Percentiles rank a stretch among this genome's conserved stretches.
phyloP scores from a whole-genome alignment of 345 rosid genomes.

The Brassica carinata region DNA sequence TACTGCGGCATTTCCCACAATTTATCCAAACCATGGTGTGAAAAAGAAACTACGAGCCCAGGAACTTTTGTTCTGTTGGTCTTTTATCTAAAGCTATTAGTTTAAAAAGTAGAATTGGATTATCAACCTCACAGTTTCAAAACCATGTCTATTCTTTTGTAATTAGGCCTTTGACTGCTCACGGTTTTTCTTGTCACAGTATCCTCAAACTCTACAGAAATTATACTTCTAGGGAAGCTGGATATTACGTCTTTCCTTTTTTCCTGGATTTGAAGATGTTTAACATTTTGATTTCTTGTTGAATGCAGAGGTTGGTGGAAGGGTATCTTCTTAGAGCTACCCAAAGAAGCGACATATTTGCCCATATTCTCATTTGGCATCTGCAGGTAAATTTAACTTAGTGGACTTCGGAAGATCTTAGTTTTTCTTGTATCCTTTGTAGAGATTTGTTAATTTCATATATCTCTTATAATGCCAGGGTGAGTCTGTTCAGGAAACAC shows the following conservation, averaged over 20 bases:
- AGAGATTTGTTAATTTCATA: constrained; percentile 24
- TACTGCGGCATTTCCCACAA: background rate
- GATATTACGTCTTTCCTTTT: constrained; percentile 15
- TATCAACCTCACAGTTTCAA: background rate
- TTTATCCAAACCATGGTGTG: constrained; percentile 1
- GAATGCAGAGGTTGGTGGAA: constrained; percentile 84
- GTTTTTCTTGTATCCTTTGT: constrained; percentile 6
- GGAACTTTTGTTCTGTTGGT: background rate
- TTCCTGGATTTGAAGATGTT: constrained; percentile 4
- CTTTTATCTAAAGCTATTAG: background rate
- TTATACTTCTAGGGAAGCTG: constrained; percentile 10
- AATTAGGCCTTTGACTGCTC: background rate
- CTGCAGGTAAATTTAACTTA: constrained; percentile 62
- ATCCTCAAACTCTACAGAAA: background rate
- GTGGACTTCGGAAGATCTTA: constrained; percentile 26
- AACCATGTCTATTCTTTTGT: background rate
- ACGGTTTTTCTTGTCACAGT: constrained; percentile 11
- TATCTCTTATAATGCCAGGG: constrained; percentile 63
- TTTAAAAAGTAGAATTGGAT: constrained; percentile 6
- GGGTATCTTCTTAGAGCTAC: constrained; percentile 98
- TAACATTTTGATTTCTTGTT: constrained; percentile 5
- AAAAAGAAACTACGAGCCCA: background rate
- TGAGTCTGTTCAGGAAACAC: constrained; percentile 69
- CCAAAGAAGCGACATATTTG: constrained; percentile 93
- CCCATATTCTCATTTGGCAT: constrained; percentile 98